phyloP scores from a whole-genome alignment of 2,329 filamentous ascomycete species.

The Fusarium sp. region DNA sequence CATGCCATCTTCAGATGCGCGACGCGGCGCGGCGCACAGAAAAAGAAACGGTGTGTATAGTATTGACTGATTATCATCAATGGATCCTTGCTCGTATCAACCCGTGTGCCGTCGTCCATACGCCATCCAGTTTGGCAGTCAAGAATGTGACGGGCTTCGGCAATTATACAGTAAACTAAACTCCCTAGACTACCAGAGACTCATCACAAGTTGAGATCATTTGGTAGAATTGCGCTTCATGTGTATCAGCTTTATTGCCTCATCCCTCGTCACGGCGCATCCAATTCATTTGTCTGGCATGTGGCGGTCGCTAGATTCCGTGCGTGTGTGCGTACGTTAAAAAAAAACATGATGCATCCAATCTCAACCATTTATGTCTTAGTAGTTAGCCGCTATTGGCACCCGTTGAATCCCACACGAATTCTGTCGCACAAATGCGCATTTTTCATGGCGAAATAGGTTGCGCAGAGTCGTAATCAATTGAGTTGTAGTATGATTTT shows the following conservation, averaged over 20 bases:
- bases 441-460: conserved; percentile 29
- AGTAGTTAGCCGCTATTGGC: conserved; percentile 21
- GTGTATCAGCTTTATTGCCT: conserved; percentile 23
- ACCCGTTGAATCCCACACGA: conserved; percentile 37
- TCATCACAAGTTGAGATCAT: neutral
- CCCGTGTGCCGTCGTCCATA: conserved; percentile 8
- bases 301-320: conserved; percentile 41
- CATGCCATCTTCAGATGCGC: conserved; percentile 27
- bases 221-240: conserved; percentile 17
- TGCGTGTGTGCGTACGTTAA: conserved; percentile 29
- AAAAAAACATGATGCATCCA: conserved; percentile 20
- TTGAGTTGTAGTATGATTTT: neutral
- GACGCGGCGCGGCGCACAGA: conserved; percentile 29
- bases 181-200: neutral
- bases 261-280: conserved; percentile 31
- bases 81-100: conserved; percentile 6
- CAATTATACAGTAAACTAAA: conserved; percentile 15
- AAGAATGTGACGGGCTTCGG: conserved; percentile 34
- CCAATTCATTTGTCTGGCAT: conserved; percentile 34
- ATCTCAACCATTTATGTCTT: conserved; percentile 18
- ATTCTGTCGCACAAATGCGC: conserved; percentile 36
- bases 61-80: conserved; percentile 10
- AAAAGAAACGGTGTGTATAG: conserved; percentile 42
- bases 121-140: neutral
- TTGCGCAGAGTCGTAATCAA: conserved; percentile 15